A percentile compares a stretch with the other conserved stretches of the same genome.
Conservation (phyloP, 192 early-diverging fungal genomes). For the Pilobolus umbonatus region DNA sequence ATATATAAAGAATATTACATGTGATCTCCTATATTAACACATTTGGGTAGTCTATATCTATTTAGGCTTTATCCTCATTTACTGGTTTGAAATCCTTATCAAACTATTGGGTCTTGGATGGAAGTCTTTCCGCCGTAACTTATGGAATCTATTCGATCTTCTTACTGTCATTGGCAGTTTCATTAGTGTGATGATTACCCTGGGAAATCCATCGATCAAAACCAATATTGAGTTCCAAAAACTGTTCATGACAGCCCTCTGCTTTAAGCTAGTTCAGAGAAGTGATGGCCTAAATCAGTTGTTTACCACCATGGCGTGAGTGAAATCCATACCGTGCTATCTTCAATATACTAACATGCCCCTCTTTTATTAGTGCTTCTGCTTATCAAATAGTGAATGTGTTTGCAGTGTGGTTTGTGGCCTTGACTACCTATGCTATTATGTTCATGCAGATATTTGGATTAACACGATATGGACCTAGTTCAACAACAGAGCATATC, state of each 20-base stretch:
- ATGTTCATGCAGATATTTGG: constrained; percentile 65
- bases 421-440: constrained; percentile 49
- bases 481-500: constrained; percentile 39
- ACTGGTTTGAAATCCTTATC: constrained; percentile 42
- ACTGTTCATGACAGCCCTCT: constrained; percentile 48
- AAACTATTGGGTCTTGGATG: constrained; percentile 49
- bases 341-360: neutral
- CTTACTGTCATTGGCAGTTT: constrained; percentile 53
- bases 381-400: constrained; percentile 46
- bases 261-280: constrained; percentile 52
- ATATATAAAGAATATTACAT: constrained; percentile 21
- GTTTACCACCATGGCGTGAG: constrained; percentile 58
- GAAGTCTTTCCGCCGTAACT: constrained; percentile 39
- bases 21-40: neutral
- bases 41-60: constrained; percentile 33
- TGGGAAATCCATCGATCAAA: constrained; percentile 26
- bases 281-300: constrained; percentile 55
- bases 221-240: constrained; percentile 49
- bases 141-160: constrained; percentile 65
- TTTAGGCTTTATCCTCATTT: constrained; percentile 40
- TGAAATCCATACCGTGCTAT: too few species aligned
- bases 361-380: constrained; percentile 13
- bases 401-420: constrained; percentile 56
- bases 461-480: constrained; percentile 47
- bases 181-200: constrained; percentile 21